These are phyloP conservation scores for Boletus rufocinnamomeus DNA, from an alignment of 768 basidiomycete genomes.

Conservation along the genomic window DNA sequence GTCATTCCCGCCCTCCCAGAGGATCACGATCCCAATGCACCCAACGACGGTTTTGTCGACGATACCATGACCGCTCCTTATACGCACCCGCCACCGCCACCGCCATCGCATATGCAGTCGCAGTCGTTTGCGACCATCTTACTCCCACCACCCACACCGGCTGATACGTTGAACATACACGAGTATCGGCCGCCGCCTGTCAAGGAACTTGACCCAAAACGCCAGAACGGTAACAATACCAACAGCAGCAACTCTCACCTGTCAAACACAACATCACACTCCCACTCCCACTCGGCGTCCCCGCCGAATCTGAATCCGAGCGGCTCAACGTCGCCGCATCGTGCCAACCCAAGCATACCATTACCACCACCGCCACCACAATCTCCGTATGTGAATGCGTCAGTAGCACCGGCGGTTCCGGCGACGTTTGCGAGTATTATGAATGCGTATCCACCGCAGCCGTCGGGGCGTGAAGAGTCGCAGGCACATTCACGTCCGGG, in stretches of 20 bases:
- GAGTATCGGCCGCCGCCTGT: slow-evolving; percentile 33
- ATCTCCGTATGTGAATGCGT: slow-evolving; percentile 18
- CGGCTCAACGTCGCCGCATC: slow-evolving; percentile 22
- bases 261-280: slow-evolving; percentile 14
- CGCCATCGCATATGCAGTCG: slow-evolving; percentile 20
- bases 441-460: slow-evolving; percentile 59
- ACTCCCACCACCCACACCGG: slow-evolving; percentile 30
- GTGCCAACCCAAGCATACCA: slow-evolving; percentile 8
- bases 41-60: slow-evolving; percentile 26
- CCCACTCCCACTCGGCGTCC: slow-evolving; percentile 23
- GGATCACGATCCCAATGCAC: slow-evolving; percentile 36
- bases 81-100: slow-evolving; percentile 19
- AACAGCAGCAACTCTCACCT: slow-evolving; percentile 9
- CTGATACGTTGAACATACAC: slow-evolving; percentile 35
- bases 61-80: slow-evolving; percentile 23
- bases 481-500: slow-evolving; percentile 30
- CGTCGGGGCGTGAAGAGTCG: slow-evolving; percentile 25
- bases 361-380: slow-evolving; percentile 19
- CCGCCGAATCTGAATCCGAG: slow-evolving; percentile 26
- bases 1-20: slow-evolving; percentile 81
- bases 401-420: slow-evolving; percentile 39
- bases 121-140: slow-evolving; percentile 35
- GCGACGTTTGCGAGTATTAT: slow-evolving; percentile 69
- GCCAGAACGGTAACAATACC: slow-evolving; percentile 12
- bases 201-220: slow-evolving; percentile 25